Conservation (phyloP, 1,284 basidiomycete genomes). For the Sanghuangporus weigelae region DNA sequence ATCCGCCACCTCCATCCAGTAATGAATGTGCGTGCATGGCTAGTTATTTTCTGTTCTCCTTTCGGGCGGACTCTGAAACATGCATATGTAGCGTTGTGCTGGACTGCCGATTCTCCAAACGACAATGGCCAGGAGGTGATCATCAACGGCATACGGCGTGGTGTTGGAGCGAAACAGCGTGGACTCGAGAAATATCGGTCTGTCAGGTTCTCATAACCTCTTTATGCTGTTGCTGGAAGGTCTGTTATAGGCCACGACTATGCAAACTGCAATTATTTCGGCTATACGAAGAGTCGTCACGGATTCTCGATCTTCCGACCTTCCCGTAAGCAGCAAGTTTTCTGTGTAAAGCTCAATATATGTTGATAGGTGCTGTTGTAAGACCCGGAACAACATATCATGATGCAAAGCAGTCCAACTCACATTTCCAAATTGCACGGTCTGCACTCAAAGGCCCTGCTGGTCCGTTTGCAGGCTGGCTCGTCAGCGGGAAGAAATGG, state of each 20-base stretch:
- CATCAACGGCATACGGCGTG: constrained; percentile 73
- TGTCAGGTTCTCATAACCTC: constrained; percentile 11
- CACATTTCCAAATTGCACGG: constrained; percentile 46
- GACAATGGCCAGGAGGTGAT: constrained; percentile 48
- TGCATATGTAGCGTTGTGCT: constrained; percentile 52
- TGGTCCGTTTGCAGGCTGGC: constrained; percentile 57
- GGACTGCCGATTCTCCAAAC: constrained; percentile 46
- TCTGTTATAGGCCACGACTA: constrained; percentile 39
- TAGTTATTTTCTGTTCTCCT: constrained; percentile 13
- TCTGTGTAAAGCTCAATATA: constrained; percentile 6
- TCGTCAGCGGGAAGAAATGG: constrained; percentile 44
- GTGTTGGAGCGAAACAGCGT: constrained; percentile 65
- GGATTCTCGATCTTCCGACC: constrained; percentile 17
- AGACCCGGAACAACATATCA: constrained; percentile 29
- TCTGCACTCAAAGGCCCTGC: constrained; percentile 33
- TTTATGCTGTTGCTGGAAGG: not conserved
- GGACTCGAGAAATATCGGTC: constrained; percentile 58
- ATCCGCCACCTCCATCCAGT: constrained; percentile 38
- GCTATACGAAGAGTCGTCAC: constrained; percentile 30
- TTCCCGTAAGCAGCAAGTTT: constrained; percentile 14
- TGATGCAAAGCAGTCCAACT: constrained; percentile 26
- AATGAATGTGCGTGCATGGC: constrained; percentile 52
- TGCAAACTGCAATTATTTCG: constrained; percentile 46
- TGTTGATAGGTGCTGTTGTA: not conserved
- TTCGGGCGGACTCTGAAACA: constrained; percentile 19